Percentiles rank a stretch among this genome's conserved stretches.
These are phyloP conservation scores for Parsonsia alboflavescens DNA, from an alignment of 257 asterid genomes.

Conservation along the genomic window DNA sequence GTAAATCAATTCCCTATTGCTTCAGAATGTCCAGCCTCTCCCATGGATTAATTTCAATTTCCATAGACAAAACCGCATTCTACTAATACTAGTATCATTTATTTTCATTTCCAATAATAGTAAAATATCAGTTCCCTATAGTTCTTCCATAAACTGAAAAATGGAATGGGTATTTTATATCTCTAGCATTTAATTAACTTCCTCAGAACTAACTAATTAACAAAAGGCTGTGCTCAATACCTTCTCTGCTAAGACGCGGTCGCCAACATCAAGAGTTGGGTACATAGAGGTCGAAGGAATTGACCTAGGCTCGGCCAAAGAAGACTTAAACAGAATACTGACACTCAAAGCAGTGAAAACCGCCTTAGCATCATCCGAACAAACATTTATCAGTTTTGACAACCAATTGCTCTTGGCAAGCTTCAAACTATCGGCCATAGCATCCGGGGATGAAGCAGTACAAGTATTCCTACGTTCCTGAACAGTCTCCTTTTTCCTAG, in stretches of 20 bases:
- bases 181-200: not conserved
- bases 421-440: slow-evolving; percentile 33
- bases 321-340: slow-evolving; percentile 64
- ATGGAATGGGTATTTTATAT: not conserved
- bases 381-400: slow-evolving; percentile 46
- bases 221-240: slow-evolving; percentile 25
- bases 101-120: not conserved
- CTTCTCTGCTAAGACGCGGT: slow-evolving; percentile 89
- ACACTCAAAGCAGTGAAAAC: slow-evolving; percentile 83
- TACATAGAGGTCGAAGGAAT: slow-evolving; percentile 89
- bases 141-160: not conserved
- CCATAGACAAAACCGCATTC: not conserved
- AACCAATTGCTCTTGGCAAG: slow-evolving; percentile 40
- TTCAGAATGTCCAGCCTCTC: not conserved
- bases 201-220: not conserved
- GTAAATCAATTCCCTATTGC: not conserved
- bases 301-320: slow-evolving; percentile 95
- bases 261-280: slow-evolving; percentile 92
- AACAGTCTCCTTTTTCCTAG: slow-evolving; percentile 6
- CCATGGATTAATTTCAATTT: not conserved
- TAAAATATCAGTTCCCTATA: not conserved
- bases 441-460: slow-evolving; percentile 30
- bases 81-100: not conserved
- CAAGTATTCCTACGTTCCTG: slow-evolving; percentile 11
- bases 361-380: slow-evolving; percentile 89